These are phyloP conservation scores for Pseudocercospora musae DNA, from an alignment of 2,329 filamentous ascomycete species.

Conservation along the genomic window DNA sequence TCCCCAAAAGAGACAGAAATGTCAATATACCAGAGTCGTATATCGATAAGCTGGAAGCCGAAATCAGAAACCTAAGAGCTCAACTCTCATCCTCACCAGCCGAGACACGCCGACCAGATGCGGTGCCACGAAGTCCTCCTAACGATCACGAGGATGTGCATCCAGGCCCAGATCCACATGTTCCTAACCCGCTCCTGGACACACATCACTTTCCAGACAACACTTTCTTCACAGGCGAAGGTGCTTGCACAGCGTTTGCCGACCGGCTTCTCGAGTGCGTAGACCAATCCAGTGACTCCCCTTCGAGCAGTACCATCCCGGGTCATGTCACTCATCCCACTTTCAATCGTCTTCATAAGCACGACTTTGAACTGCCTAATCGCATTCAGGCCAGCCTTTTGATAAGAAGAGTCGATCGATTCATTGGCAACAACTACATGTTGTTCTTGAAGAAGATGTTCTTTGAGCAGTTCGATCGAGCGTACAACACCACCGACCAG, in stretches of 20 bases:
- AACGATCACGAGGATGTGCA: neutral
- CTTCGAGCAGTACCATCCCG: conserved; percentile 21
- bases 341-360: conserved; percentile 17
- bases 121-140: neutral
- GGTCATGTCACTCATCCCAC: conserved; percentile 19
- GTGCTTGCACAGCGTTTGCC: conserved; percentile 26
- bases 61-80: conserved; percentile 18
- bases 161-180: conserved; percentile 15
- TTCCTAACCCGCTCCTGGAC: conserved; percentile 28
- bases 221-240: conserved; percentile 25
- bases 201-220: conserved; percentile 20
- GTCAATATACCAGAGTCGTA: conserved; percentile 26
- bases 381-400: conserved; percentile 26
- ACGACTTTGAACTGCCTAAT: conserved; percentile 24
- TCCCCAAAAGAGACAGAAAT: conserved; percentile 26
- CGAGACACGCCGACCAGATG: conserved; percentile 4
- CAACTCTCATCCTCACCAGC: neutral
- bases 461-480: conserved; percentile 39
- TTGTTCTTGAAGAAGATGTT: conserved; percentile 42
- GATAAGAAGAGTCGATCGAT: conserved; percentile 25
- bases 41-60: conserved; percentile 25
- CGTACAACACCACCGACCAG: conserved; percentile 36
- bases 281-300: conserved; percentile 10
- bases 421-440: conserved; percentile 43
- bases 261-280: conserved; percentile 27